A percentile compares a stretch with the other conserved stretches of the same genome.
phyloP scores from a whole-genome alignment of 2,329 filamentous ascomycete genomes.

The Cladophialophora bantiana region DNA sequence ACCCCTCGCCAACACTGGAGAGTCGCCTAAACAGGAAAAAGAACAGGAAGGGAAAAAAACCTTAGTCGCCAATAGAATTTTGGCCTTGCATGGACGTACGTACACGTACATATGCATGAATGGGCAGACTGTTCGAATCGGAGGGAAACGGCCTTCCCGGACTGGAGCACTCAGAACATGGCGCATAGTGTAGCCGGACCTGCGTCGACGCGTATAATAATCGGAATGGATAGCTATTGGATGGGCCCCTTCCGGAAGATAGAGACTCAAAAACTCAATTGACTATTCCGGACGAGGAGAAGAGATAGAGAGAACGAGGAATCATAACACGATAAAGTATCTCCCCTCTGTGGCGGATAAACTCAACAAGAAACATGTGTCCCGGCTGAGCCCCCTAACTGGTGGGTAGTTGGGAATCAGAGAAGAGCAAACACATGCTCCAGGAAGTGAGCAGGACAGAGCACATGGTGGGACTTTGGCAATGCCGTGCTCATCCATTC shows the following conservation, averaged over 20 bases:
- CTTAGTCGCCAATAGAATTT: not conserved
- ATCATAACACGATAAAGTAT: not conserved
- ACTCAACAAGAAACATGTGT: not conserved
- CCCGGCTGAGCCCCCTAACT: not conserved
- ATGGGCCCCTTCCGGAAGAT: not conserved
- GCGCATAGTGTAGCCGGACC: not conserved
- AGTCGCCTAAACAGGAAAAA: too few relatives aligned
- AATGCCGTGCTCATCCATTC: too few relatives aligned
- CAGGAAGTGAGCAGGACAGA: too few relatives aligned
- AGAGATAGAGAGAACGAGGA: not conserved
- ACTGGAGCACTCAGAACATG: not conserved
- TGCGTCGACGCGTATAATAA: not conserved
- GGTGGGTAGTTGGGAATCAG: too few relatives aligned
- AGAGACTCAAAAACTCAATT: not conserved
- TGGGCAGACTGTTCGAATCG: not conserved
- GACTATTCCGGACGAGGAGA: not conserved
- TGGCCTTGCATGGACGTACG: not conserved
- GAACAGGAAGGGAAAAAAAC: not conserved
- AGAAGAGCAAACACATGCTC: too few relatives aligned
- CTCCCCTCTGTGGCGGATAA: not conserved
- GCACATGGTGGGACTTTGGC: too few relatives aligned
- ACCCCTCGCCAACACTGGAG: too few relatives aligned
- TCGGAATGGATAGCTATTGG: not conserved
- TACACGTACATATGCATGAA: not conserved
- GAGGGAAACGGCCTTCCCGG: not conserved